Evolutionary conservation across 2,329 filamentous ascomycete genomes (phyloP), one percentile per base, ranked within the genome.

Genomic region (Chrysoporthe deuterocubensis): DNA sequence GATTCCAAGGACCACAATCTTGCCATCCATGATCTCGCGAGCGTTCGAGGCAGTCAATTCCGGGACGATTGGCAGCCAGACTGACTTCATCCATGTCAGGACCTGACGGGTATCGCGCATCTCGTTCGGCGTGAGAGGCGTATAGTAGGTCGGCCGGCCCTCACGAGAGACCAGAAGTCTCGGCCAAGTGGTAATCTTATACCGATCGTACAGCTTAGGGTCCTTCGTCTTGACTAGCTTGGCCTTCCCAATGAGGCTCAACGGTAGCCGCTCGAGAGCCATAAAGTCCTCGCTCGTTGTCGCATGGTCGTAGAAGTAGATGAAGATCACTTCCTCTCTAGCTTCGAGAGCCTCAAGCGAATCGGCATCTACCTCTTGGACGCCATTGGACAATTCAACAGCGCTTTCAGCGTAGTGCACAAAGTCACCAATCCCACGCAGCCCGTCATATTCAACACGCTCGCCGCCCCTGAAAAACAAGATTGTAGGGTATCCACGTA

Each of bases 141-240:
- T 92, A 78, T 96, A 99, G 79, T 97, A 97, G 1, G 90, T 95
- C 50, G 96, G 91, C 57, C 94, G 90, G 11, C 94, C 94, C 76
- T 97, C 94, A 68, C 96, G 87, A 14, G 93, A 92, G 3, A 97
- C 96, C 69, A 99, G 80, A 56, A 99, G 83, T 66, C 95, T 90
- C n/a, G 96, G 96, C 93, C 94, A 98, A 0, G 95, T 98, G 4
- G 92, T 94, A 74, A 99, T 96, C 84, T 96, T 97, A 85, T 94
- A 99, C 67, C 93, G 87, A 58, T 93, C 87, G 69, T 87, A 90
- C 67, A 99, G 84, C 64, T 85, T 85, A 16, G 88, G 84, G 75
- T 96, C 94, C 71, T 91, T 89, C 1, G 94, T 97, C 84, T 97
- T 97, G 74, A 70, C 94, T 64, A 99, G 84, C 78, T 92, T 96